phyloP scores from a whole-genome alignment of 306 rosid species.

The Dryas drummondii region DNA sequence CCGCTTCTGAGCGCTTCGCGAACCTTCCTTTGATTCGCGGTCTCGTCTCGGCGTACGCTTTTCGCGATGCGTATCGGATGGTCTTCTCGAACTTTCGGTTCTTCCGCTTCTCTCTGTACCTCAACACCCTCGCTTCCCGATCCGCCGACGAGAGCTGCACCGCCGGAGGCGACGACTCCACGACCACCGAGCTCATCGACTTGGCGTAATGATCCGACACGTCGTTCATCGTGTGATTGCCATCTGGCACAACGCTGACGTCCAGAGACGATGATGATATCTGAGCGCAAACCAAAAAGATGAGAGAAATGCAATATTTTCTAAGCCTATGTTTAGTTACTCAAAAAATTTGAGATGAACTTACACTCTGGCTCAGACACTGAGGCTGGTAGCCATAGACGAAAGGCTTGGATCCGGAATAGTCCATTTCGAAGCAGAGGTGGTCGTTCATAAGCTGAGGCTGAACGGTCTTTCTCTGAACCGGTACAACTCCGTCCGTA shows the following conservation, averaged over 20 bases:
- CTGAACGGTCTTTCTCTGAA: constrained; percentile 38
- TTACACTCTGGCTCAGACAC: constrained; percentile 82
- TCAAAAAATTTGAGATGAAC: constrained; percentile 4
- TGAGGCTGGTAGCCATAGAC: constrained; percentile 44
- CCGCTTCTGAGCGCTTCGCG: constrained; percentile 68
- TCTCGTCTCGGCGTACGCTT: constrained; percentile 92
- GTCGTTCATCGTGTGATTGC: constrained; percentile 43
- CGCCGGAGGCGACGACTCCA: constrained; percentile 29
- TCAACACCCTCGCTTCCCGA: constrained; percentile 85
- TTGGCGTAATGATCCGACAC: constrained; percentile 48
- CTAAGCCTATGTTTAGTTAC: not conserved
- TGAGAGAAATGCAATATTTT: not conserved
- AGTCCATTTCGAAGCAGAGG: constrained; percentile 41
- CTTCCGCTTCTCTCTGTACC: constrained; percentile 98
- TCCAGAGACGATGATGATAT: constrained; percentile 85
- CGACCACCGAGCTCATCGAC: constrained; percentile 13
- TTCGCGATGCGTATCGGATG: constrained; percentile 88
- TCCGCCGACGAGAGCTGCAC: constrained; percentile 71
- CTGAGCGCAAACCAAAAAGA: constrained; percentile 33
- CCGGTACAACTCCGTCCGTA: constrained; percentile 84
- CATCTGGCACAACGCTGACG: constrained; percentile 83
- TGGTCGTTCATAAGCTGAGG: constrained; percentile 32
- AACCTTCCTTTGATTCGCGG: constrained; percentile 96
- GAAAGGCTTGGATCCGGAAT: constrained; percentile 53
- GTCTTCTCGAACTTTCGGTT: constrained; percentile 95